These are phyloP conservation scores for Grifola frondosa DNA, from an alignment of 1,284 basidiomycete species.

Conservation along the genomic window DNA sequence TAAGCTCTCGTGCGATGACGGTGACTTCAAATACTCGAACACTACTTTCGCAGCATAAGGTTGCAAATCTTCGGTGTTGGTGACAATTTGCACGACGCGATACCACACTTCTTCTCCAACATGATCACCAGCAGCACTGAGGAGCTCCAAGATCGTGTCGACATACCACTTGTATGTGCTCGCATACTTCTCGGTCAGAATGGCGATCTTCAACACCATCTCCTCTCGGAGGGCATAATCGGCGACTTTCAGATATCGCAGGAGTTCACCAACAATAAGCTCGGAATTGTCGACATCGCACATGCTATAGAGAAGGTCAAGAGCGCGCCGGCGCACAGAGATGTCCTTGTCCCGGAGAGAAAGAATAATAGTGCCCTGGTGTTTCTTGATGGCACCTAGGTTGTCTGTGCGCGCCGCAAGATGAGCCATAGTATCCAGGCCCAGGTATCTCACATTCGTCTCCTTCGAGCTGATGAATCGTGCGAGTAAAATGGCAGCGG, in stretches of 20 bases:
- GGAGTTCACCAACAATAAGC: slow-evolving; percentile 90
- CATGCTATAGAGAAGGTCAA: slow-evolving; percentile 98
- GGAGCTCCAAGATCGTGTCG: slow-evolving; percentile 92
- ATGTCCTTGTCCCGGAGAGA: slow-evolving; percentile 97
- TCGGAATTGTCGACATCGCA: slow-evolving; percentile 96
- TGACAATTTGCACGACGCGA: slow-evolving; percentile 96
- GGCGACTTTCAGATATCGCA: slow-evolving; percentile 90
- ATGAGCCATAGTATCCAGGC: slow-evolving; percentile 98
- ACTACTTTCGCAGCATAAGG: slow-evolving; percentile 94
- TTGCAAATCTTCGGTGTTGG: slow-evolving; percentile 96
- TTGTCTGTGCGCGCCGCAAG: slow-evolving; percentile 91
- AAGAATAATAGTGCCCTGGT: slow-evolving; percentile 93
- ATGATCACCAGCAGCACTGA: slow-evolving; percentile 96
- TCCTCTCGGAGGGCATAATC: slow-evolving; percentile 97
- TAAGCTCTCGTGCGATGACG: slow-evolving; percentile 94
- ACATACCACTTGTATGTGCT: slow-evolving; percentile 96
- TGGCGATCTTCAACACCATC: slow-evolving; percentile 98
- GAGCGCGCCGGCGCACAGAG: slow-evolving; percentile 89
- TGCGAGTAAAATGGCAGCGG: slow-evolving; percentile 90
- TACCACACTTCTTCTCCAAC: slow-evolving; percentile 99
- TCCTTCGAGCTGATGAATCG: slow-evolving; percentile 97
- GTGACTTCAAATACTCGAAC: slow-evolving; percentile 85
- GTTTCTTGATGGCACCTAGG: slow-evolving; percentile 90
- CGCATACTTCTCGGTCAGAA: slow-evolving; percentile 97
- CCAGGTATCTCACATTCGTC: slow-evolving; percentile 97